Percentiles rank a stretch among this genome's conserved stretches.
Conservation (phyloP, 768 basidiomycete species). For the Phallus indusiatus region DNA sequence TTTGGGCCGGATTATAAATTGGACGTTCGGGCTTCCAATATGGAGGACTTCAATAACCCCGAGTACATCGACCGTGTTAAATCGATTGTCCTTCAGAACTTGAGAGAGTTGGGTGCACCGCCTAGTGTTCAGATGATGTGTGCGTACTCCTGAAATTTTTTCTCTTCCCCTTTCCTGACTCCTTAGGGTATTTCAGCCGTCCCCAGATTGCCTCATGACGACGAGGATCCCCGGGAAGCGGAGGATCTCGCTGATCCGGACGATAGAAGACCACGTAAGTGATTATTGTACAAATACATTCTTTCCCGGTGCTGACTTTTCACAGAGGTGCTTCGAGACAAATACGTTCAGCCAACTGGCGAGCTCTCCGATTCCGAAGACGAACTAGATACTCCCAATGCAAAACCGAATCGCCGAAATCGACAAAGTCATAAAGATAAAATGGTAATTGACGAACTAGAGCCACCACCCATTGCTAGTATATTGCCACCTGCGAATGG, state of each 20-base stretch:
- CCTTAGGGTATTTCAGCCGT: slow-evolving; percentile 45
- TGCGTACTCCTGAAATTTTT: slow-evolving; percentile 23
- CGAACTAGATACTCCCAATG: slow-evolving; percentile 82
- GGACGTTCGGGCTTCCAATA: slow-evolving; percentile 89
- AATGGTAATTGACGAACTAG: neutral
- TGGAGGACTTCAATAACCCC: slow-evolving; percentile 88
- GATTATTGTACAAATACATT: neutral
- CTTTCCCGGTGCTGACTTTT: neutral
- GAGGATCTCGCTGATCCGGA: slow-evolving; percentile 77
- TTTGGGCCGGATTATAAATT: slow-evolving; percentile 97
- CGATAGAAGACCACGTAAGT: slow-evolving; percentile 55
- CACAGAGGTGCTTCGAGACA: slow-evolving; percentile 61
- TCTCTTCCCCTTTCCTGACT: neutral
- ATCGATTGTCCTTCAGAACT: slow-evolving; percentile 83
- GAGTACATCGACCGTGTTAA: slow-evolving; percentile 92
- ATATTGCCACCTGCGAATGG: neutral
- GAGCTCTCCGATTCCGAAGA: slow-evolving; percentile 97
- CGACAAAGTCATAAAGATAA: neutral
- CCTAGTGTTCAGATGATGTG: slow-evolving; percentile 90
- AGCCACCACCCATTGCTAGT: neutral
- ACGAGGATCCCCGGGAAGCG: slow-evolving; percentile 71
- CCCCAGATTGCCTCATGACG: slow-evolving; percentile 77
- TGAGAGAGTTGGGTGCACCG: slow-evolving; percentile 77
- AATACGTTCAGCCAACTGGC: slow-evolving; percentile 71
- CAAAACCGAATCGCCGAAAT: slow-evolving; percentile 46